Conservation (phyloP, 2,329 filamentous ascomycete species). For the Sporothrix brunneoviolacea region DNA sequence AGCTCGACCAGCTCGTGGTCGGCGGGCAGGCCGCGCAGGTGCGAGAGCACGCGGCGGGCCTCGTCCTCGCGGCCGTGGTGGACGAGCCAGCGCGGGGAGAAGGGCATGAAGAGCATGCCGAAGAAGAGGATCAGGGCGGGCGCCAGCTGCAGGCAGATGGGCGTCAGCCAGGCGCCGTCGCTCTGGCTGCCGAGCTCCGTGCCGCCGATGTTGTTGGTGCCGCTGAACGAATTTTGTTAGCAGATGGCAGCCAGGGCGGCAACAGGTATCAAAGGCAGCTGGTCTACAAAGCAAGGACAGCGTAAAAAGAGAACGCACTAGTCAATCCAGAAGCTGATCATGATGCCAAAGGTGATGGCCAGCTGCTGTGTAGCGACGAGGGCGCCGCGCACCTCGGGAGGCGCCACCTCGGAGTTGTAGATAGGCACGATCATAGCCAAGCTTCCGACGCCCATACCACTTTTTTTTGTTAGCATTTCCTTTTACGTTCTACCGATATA, state of each 20-base stretch:
- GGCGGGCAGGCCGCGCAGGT: constrained; percentile 52
- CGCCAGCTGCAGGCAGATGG: constrained; percentile 63
- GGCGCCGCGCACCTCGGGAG: constrained; percentile 41
- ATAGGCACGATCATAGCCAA: constrained; percentile 56
- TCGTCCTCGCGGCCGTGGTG: constrained; percentile 65
- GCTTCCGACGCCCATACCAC: constrained; percentile 63
- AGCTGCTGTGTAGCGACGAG: constrained; percentile 45
- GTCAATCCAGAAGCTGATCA: constrained; percentile 59
- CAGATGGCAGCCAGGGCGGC: too few relatives aligned
- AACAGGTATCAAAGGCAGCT: too few relatives aligned
- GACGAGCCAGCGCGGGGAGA: constrained; percentile 68
- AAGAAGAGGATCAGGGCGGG: constrained; percentile 59
- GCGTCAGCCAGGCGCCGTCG: constrained; percentile 67
- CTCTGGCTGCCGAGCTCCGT: constrained; percentile 42
- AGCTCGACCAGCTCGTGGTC: constrained; percentile 65
- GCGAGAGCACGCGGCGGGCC: constrained; percentile 55
- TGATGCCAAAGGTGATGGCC: constrained; percentile 55
- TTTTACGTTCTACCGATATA: too few relatives aligned
- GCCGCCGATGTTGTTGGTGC: constrained; percentile 60
- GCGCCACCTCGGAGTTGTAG: constrained; percentile 42
- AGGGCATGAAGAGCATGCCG: constrained; percentile 76
- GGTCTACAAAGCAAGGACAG: too few relatives aligned
- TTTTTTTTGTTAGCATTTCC: too few relatives aligned
- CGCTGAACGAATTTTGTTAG: too few relatives aligned
- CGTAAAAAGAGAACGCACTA: too few relatives aligned